Percentiles rank a stretch among this genome's conserved stretches.
phyloP scores from a whole-genome alignment of 345 rosid species.

The Physaria fendleri region DNA sequence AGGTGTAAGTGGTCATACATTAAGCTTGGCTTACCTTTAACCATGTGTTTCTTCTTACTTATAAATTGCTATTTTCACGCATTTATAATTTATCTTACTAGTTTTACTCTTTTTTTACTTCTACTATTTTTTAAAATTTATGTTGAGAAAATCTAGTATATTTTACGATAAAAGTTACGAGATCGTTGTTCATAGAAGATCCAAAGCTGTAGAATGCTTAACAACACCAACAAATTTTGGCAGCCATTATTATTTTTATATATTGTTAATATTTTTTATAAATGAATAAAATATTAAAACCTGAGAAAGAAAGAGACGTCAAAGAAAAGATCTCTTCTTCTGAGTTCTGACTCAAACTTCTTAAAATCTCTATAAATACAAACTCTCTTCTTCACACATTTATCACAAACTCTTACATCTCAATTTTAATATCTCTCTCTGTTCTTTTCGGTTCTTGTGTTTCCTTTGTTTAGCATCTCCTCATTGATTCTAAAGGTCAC shows the following conservation, averaged over 20 bases:
- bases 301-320: constrained; percentile 27
- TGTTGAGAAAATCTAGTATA: constrained; percentile 27
- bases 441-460: constrained; percentile 2
- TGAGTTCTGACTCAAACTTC: background rate
- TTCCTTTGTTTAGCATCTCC: background rate
- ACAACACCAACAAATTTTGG: background rate
- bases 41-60: constrained; percentile 16
- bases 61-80: no score
- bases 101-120: no score
- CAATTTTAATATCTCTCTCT: background rate
- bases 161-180: no score
- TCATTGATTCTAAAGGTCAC: background rate
- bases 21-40: constrained; percentile 18
- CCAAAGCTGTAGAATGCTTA: no score
- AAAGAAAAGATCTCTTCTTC: constrained; percentile 28
- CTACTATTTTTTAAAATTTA: constrained; percentile 1
- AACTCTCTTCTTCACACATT: constrained; percentile 25
- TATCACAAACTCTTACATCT: constrained; percentile 8
- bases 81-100: no score
- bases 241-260: background rate
- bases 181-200: no score
- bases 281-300: background rate
- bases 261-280: no score
- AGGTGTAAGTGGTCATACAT: constrained; percentile 21
- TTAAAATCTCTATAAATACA: constrained; percentile 21